Evolutionary conservation across 768 basidiomycete species (phyloP), one percentile per base, ranked within the genome.

Genomic region (Imleria badia): DNA sequence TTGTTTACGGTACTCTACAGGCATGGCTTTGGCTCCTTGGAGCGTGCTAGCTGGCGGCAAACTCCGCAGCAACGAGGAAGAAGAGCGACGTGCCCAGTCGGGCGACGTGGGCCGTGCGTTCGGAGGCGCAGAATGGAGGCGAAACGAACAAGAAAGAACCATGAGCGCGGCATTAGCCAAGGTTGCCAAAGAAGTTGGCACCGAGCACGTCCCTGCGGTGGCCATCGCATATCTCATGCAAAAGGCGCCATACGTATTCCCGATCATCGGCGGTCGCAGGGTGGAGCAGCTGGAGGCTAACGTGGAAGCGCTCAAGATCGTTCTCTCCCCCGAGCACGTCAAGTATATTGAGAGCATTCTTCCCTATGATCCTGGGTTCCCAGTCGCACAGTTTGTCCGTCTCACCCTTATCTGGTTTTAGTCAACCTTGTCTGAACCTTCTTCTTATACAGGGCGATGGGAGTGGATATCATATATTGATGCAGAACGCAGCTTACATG

Each of bases 201-300:
- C 75, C 5, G 72, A 78, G 59, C 66, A 68, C 45, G 72, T 84
- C 58, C 76, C 76, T 7, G 69, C 82, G 41, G 68, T 64, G 12
- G 63, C 64, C 17, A 51, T 84, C 54, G 79, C 80, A 14, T 83
- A 81, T 54, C 67, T 83, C 12, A 68, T 83, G 68, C 78, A 81
- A 40, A 84, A 83, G 64, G 72, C 77, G 6, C 75, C 78, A 0
- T 81, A 73, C 48, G 78, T 81, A 1, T 82, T 82, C 67, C 80
- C 80, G 1, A 72, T 82, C 52, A 65, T 82, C 26, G 80, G 81
- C 5, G 77, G 79, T 0, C 72, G 80, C 47, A 84, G 81, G 60
- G 66, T 81, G 40, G 79, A 81, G 62, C 78, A 84, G 34, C 64
- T 84, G 20, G 44, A 69, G 40, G 74, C 74, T 41, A 85, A 83